phyloP scores from a whole-genome alignment of 2,329 filamentous ascomycete genomes.

The Elsinoe fawcettii region DNA sequence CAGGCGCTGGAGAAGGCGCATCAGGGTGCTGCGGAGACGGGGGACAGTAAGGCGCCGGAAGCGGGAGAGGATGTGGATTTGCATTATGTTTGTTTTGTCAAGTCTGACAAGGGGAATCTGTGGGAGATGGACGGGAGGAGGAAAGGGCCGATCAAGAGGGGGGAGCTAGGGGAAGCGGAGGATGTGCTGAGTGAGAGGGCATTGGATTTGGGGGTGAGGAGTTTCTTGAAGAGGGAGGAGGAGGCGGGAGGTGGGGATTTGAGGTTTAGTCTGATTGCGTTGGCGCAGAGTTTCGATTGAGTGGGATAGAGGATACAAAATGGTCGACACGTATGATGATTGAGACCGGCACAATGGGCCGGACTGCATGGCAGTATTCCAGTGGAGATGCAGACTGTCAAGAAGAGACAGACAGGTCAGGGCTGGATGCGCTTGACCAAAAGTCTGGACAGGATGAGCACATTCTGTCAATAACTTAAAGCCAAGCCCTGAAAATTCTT shows the following conservation, averaged over 20 bases:
- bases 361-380: not conserved
- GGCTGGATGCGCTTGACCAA: not conserved
- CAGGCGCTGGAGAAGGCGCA: conserved; percentile 70
- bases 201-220: conserved; percentile 59
- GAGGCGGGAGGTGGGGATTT: conserved; percentile 49
- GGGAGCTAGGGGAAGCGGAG: conserved; percentile 35
- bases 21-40: conserved; percentile 63
- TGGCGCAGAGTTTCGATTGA: conserved; percentile 51
- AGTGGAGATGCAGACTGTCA: not conserved
- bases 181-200: conserved; percentile 60
- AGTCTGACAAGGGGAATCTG: conserved; percentile 59
- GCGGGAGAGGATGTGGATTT: conserved; percentile 80
- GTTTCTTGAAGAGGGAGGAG: conserved; percentile 52
- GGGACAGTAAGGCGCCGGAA: conserved; percentile 70
- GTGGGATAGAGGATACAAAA: not conserved
- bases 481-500: not conserved
- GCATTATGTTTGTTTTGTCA: conserved; percentile 94
- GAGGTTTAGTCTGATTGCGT: conserved; percentile 55
- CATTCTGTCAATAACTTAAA: not conserved
- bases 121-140: conserved; percentile 75
- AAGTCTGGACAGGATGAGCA: not conserved
- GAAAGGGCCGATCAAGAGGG: conserved; percentile 64
- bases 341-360: not conserved
- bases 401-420: not conserved
- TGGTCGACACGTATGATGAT: not conserved